Percentiles rank a stretch among this genome's conserved stretches.
phyloP scores from a whole-genome alignment of 768 basidiomycete species.

The Ramaria sp. region DNA sequence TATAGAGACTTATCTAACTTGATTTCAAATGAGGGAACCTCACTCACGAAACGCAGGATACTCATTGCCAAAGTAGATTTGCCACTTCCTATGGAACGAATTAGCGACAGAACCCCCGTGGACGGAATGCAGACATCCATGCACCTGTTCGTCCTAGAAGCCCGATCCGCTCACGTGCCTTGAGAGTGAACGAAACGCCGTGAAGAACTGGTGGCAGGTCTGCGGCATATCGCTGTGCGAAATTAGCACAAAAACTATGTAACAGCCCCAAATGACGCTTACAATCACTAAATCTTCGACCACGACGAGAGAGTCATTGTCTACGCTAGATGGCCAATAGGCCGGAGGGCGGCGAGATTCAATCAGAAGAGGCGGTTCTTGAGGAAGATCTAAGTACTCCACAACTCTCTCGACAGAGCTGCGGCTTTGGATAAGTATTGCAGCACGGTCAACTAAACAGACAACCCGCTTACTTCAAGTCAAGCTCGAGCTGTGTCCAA shows the following conservation, averaged over 20 bases:
- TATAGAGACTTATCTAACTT: slow-evolving; percentile 14
- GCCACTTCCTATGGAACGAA: slow-evolving; percentile 43
- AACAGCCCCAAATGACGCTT: slow-evolving; percentile 2
- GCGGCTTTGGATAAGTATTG: neutral
- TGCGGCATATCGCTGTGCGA: slow-evolving; percentile 57
- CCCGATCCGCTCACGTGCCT: slow-evolving; percentile 65
- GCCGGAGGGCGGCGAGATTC: slow-evolving; percentile 73
- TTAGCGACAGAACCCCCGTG: neutral
- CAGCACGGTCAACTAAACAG: neutral
- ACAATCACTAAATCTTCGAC: slow-evolving; percentile 64
- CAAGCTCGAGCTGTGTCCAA: slow-evolving; percentile 54
- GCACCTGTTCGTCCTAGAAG: slow-evolving; percentile 68
- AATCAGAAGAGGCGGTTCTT: slow-evolving; percentile 72
- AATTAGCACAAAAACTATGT: slow-evolving; percentile 3
- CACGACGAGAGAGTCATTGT: slow-evolving; percentile 42
- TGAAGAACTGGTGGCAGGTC: slow-evolving; percentile 77
- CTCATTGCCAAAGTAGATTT: slow-evolving; percentile 84
- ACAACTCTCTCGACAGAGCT: slow-evolving; percentile 87
- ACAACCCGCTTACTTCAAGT: slow-evolving; percentile 49
- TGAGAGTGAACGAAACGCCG: slow-evolving; percentile 61
- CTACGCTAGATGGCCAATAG: slow-evolving; percentile 79
- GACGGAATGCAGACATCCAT: slow-evolving; percentile 6
- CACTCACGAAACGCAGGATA: slow-evolving; percentile 64
- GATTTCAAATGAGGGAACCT: neutral
- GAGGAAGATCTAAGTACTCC: slow-evolving; percentile 84